Base-by-base conservation (phyloP, 805 yeast genomes). In the Ogataea minuta region DNA sequence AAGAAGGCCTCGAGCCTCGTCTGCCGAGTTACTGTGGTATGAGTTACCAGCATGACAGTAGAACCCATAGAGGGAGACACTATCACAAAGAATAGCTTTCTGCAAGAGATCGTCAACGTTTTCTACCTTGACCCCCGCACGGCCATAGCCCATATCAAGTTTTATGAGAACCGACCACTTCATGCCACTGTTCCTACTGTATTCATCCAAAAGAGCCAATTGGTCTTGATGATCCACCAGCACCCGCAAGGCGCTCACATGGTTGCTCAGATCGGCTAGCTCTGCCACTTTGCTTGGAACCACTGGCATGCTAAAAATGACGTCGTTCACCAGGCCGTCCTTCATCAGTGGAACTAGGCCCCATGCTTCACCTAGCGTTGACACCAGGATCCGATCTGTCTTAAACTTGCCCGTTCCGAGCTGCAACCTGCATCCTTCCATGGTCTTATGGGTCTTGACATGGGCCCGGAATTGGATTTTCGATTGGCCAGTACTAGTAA, bases 31-130 rank as follows among this genome's bases (percentile, higher is more conserved):
- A 0, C 82, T 65, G 1, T 63, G 62, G 53, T 84, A 84, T 0
- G 90, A 79, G 53, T 81, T 84, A 2, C 93, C 93, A 1, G 88
- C 84, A 62, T 85, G 93, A 26, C 84, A 79, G 57, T 84, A 84
- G 50, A 84, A 75, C 0, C 95, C 93, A 50, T 65, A 76, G 12
- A 83, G 43, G 8, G 69, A 63, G 9, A 79, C 66, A 27, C 57
- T 46, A 2, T 63, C 50, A 9, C 54, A 48, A 3, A 56, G 46
- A 7, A 42, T 43, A 11, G 57, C 54, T 21, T 58, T 47, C 6
- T 46, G 29, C 11, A 81, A 48, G 4, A 72, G 50, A 1, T 55
- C 44, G 0, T 55, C 43, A 13, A 80, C 56, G 17, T 57, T 62
- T 1, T 56, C 60, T n/a, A 38, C 37, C 5, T 14, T 25, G n/a